Evolutionary conservation across 2,329 filamentous ascomycete genomes (phyloP).

Genomic region (Aspergillus proliferans): DNA sequence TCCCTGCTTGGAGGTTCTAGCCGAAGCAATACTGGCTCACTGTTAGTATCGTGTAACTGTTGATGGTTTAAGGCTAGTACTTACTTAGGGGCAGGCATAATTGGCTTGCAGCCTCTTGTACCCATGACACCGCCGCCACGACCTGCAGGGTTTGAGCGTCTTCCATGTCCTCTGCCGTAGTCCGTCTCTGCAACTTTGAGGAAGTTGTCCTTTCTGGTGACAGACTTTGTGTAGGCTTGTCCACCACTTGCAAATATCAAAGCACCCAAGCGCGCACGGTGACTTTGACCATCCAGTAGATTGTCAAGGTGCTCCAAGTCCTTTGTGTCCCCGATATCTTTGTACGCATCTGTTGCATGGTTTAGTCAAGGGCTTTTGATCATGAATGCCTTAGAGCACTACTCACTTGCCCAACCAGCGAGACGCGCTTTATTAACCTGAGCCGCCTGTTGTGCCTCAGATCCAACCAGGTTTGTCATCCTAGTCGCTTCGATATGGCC

Average conservation of each 20-base stretch:
- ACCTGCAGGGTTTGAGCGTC: conserved; percentile 4
- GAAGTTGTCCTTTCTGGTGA: conserved; percentile 2
- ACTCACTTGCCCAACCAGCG: conserved; percentile 30
- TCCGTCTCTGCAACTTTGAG: neutral
- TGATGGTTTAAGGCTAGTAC: neutral
- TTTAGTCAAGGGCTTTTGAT: conserved; percentile 6
- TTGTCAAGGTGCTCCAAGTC: conserved; percentile 25
- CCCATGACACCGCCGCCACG: conserved; percentile 22
- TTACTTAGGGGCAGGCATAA: neutral
- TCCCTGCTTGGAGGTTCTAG: conserved; percentile 1
- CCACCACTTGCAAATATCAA: conserved; percentile 13
- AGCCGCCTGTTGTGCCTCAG: conserved; percentile 21
- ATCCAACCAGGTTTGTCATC: conserved; percentile 24
- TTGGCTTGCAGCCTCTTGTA: conserved; percentile 11
- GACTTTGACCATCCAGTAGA: conserved; percentile 34
- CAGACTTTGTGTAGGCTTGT: conserved; percentile 6
- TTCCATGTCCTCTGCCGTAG: neutral
- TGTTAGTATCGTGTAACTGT: neutral
- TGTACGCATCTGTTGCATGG: conserved; percentile 21
- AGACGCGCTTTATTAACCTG: conserved; percentile 19
- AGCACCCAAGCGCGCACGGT: conserved; percentile 26
- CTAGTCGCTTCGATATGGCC: conserved; percentile 24
- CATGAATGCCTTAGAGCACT: neutral
- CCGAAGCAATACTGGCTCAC: neutral
- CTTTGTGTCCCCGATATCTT: conserved; percentile 23